Evolutionary conservation across 306 rosid species (phyloP).

Genomic region (Pterocarpus santalinus): DNA sequence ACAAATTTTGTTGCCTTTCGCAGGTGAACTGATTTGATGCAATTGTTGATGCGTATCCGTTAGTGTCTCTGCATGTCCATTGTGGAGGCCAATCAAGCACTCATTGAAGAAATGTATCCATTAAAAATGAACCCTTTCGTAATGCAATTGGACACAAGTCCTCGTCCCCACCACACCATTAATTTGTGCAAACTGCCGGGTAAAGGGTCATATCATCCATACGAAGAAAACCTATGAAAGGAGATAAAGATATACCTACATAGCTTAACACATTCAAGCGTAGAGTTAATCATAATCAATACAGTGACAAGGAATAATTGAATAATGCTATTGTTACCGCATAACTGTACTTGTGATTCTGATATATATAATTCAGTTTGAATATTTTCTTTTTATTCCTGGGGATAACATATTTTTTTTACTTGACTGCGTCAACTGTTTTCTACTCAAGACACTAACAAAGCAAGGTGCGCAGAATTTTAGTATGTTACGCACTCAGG

Average conservation of each 20-base stretch:
- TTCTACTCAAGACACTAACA: neutral
- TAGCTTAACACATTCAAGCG: neutral
- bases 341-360: neutral
- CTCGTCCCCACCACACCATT: neutral
- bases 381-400: too few relatives aligned
- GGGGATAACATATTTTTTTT: too few relatives aligned
- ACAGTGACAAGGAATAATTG: neutral
- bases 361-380: neutral
- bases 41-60: neutral
- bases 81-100: slow-evolving; percentile 10
- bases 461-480: neutral
- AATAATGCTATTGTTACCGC: neutral
- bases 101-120: neutral
- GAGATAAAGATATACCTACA: too few relatives aligned
- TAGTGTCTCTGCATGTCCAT: neutral
- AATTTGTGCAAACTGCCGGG: neutral
- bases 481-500: neutral
- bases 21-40: slow-evolving; percentile 7
- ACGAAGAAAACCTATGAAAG: neutral
- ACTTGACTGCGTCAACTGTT: too few relatives aligned
- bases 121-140: neutral
- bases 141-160: neutral
- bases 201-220: neutral
- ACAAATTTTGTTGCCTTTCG: neutral
- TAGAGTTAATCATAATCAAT: neutral